A percentile compares a stretch with the other conserved stretches of the same genome.
Conservation (phyloP, 1,284 basidiomycete genomes). For the Boletellus deceptivus region DNA sequence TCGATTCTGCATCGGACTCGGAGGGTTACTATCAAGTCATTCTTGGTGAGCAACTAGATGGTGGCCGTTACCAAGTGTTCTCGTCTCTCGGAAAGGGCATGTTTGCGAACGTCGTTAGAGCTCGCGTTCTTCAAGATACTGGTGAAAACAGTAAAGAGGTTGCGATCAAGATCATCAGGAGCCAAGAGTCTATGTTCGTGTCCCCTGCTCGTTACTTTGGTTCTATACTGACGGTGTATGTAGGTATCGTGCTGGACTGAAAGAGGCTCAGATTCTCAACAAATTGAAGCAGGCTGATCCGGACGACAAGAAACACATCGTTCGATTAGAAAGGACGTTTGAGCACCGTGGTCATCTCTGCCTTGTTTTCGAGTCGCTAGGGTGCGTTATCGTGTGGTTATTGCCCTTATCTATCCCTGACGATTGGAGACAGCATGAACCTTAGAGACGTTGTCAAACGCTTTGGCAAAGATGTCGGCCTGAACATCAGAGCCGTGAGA, state of each 20-base stretch:
- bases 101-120: constrained; percentile 96
- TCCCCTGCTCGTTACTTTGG: constrained; percentile 3
- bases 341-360: constrained; percentile 97
- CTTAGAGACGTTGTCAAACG: constrained; percentile 96
- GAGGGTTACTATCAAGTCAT: constrained; percentile 97
- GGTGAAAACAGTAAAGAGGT: constrained; percentile 77
- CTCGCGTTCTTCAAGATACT: constrained; percentile 75
- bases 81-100: constrained; percentile 96
- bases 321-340: constrained; percentile 89
- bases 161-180: constrained; percentile 96
- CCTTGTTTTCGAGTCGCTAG: constrained; percentile 93
- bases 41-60: constrained; percentile 91
- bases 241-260: constrained; percentile 93
- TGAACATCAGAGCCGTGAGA: constrained; percentile 95
- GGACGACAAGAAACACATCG: constrained; percentile 95
- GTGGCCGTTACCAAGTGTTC: constrained; percentile 92
- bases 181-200: constrained; percentile 94
- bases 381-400: constrained; percentile 47
- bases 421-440: constrained; percentile 75
- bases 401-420: constrained; percentile 8
- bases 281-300: constrained; percentile 88
- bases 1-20: constrained; percentile 77
- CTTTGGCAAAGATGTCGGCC: constrained; percentile 97
- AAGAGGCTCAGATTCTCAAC: constrained; percentile 88
- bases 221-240: constrained; percentile 8